Base-by-base conservation (phyloP, 2,329 filamentous ascomycete species). In the Pleochaeta shiraiana region DNA sequence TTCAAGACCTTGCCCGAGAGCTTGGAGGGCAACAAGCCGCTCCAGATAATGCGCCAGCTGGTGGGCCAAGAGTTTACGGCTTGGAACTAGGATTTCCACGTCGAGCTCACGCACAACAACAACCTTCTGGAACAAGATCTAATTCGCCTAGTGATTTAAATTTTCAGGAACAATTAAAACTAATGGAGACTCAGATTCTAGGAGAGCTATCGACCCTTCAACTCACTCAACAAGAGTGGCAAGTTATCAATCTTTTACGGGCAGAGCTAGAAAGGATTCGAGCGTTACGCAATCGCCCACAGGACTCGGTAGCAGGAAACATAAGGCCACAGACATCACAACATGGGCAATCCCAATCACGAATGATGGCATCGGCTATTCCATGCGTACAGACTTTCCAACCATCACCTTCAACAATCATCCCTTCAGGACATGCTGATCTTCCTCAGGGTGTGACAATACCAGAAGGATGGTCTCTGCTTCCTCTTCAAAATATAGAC, bases 151-250 rank as follows among this genome's bases (percentile, higher is more conserved):
- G 65, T 28, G 63, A 66, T 67, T 64, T 65, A 53, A 76, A 78
- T 1, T 79, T 87, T 30, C 79, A 82, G 62, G 74, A 76, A 16
- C 82, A 89, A 64, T 75, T 93, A 37, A 76, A 80, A 37, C 80
- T 84, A 47, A 79, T 89, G 16, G 85, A 90, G 68, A 80, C 84
- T 64, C 81, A 87, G 64, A 78, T 93, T 28, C 78, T 84, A 68
- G 81, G 83, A 64, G 86, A 91, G 70, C 78, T 88, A 37, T 78
- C 81, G 59, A 76, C 75, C 50, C 76, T 92, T 21, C 81, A 84
- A 57, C 71, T 81, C 37, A 82, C 83, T 19, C 81, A 87, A 63
- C 80, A 85, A 37, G 87, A 93, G 71, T 72, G 91, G 4, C 79
- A 83, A 60, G 75, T 82, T n/a, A 76, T 90, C n/a, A 80, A 85